Conservation (phyloP, 306 rosid genomes). For the Trifolium dubium region DNA sequence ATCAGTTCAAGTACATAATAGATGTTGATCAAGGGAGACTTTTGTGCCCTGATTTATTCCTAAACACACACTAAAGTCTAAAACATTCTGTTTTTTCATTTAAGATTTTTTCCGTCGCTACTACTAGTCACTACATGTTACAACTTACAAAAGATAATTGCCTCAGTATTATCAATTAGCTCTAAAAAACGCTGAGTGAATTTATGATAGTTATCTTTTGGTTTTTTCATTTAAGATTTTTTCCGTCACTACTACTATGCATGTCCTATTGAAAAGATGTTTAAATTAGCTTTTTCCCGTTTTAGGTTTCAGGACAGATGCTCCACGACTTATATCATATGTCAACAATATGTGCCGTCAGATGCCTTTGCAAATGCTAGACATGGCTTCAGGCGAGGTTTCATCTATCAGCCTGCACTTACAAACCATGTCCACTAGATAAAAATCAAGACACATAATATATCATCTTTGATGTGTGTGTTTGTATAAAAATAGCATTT, state of each 20-base stretch:
- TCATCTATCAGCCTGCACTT: not conserved
- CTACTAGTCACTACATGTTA: not conserved
- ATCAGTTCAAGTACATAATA: not conserved
- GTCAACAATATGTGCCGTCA: not conserved
- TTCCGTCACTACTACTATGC: too few relatives aligned
- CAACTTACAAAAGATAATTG: not conserved
- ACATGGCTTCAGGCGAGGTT: not conserved
- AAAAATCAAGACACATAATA: not conserved
- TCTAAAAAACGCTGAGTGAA: not conserved
- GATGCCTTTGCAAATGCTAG: constrained; percentile 5
- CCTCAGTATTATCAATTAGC: not conserved
- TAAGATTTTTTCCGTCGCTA: not conserved
- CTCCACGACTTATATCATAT: not conserved
- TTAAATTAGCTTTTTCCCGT: not conserved
- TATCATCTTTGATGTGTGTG: not conserved
- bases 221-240: too few relatives aligned
- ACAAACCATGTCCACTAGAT: not conserved
- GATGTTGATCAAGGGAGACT: constrained; percentile 16
- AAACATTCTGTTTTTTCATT: constrained; percentile 6
- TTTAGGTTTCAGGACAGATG: constrained; percentile 12
- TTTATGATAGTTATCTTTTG: not conserved
- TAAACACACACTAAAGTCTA: not conserved
- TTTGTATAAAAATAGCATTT: constrained; percentile 27
- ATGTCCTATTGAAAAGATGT: constrained; percentile 16
- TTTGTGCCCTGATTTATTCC: constrained; percentile 6